Evolutionary conservation across 2,329 filamentous ascomycete species (phyloP).

Genomic region (Myriangium duriaei): DNA sequence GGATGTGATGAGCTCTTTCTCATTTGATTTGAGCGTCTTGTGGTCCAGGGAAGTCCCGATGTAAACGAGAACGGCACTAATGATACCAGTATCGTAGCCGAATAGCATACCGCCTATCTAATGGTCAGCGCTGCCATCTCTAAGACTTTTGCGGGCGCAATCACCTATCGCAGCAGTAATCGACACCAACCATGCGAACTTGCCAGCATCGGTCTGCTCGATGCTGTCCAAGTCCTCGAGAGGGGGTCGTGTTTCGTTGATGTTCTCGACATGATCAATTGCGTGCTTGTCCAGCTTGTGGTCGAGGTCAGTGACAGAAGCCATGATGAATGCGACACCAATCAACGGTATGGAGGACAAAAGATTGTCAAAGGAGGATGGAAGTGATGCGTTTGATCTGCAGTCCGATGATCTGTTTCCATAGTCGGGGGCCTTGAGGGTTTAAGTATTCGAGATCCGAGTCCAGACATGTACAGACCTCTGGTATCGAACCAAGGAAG

Average conservation of each 20-base stretch:
- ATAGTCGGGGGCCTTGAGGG: too few species aligned
- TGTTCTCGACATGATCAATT: conserved; percentile 9
- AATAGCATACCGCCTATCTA: conserved; percentile 1
- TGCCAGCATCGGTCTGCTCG: conserved; percentile 27
- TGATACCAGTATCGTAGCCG: conserved; percentile 33
- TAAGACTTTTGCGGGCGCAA: conserved; percentile 1
- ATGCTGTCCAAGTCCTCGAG: conserved; percentile 21
- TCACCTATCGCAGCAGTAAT: conserved; percentile 25
- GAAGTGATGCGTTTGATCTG: too few species aligned
- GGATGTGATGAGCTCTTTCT: conserved; percentile 41
- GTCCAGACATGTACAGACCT: too few species aligned
- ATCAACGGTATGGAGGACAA: too few species aligned
- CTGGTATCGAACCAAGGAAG: too few species aligned
- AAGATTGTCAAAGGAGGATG: too few species aligned
- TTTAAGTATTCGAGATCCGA: too few species aligned
- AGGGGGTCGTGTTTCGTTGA: conserved; percentile 14
- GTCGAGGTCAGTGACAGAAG: too few species aligned
- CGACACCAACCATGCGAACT: conserved; percentile 28
- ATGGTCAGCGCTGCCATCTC: neutral
- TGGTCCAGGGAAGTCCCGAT: conserved; percentile 29
- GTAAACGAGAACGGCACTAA: conserved; percentile 33
- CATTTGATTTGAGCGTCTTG: conserved; percentile 25
- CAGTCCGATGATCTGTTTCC: too few species aligned
- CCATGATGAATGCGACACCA: too few species aligned
- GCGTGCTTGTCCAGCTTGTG: too few species aligned